These are phyloP conservation scores for Globisporangium polare DNA, from an alignment of 352 stramenopile species.

Conservation along the genomic window DNA sequence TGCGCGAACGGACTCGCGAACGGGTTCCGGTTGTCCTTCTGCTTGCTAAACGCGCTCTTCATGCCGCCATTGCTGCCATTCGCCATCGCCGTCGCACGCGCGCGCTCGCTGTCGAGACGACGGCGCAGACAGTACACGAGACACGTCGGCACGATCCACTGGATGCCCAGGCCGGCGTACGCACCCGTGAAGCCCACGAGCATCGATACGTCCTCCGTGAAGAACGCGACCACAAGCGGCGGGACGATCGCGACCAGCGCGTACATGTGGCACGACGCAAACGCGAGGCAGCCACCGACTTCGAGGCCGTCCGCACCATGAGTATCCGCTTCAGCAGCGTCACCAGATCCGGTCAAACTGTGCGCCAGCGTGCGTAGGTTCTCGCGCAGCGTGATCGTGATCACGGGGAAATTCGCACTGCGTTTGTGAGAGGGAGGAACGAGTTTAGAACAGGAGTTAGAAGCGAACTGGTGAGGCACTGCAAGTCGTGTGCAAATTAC, in stretches of 20 bases:
- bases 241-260: constrained; percentile 70
- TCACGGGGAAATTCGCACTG: constrained; percentile 83
- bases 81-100: background rate
- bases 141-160: constrained; percentile 82
- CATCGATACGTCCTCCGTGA: constrained; percentile 87
- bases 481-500: constrained; percentile 2
- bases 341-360: constrained; percentile 26
- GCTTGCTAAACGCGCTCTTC: background rate
- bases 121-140: constrained; percentile 71
- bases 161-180: constrained; percentile 83
- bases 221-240: constrained; percentile 79
- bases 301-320: constrained; percentile 18
- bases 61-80: background rate
- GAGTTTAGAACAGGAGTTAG: background rate
- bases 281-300: constrained; percentile 20
- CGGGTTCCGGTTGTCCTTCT: constrained; percentile 39
- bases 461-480: background rate
- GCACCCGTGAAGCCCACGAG: constrained; percentile 83
- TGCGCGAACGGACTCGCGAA: constrained; percentile 76
- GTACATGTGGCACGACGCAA: constrained; percentile 59
- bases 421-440: background rate
- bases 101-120: constrained; percentile 35
- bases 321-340: constrained; percentile 11
- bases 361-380: constrained; percentile 74
- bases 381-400: constrained; percentile 84